Percentiles rank a stretch among this genome's conserved stretches.
These are phyloP conservation scores for Coemansia sp. DNA, from an alignment of 192 early-diverging fungal species.

Conservation along the genomic window DNA sequence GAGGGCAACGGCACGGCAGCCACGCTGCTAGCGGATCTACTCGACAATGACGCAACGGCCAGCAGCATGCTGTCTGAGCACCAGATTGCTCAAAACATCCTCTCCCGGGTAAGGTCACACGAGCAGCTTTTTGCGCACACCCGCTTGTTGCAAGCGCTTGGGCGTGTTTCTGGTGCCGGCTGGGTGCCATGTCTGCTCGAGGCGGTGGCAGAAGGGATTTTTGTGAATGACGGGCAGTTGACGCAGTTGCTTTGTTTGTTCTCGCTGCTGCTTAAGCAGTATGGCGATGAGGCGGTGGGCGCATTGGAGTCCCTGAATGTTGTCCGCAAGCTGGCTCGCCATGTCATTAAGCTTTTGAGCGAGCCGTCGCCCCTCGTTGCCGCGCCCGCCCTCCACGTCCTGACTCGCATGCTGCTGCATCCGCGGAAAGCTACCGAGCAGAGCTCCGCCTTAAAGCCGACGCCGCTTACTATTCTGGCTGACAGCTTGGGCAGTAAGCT, in stretches of 20 bases:
- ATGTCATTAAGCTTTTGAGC: conserved; percentile 37
- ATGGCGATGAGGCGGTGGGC: background rate
- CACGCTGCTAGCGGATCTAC: conserved; percentile 17
- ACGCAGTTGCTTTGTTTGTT: conserved; percentile 19
- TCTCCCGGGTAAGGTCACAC: too few relatives aligned
- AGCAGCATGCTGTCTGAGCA: background rate
- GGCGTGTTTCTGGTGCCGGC: too few relatives aligned
- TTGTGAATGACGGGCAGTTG: too few relatives aligned
- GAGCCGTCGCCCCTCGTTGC: conserved; percentile 21
- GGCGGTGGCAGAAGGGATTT: too few relatives aligned
- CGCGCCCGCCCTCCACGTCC: conserved; percentile 33
- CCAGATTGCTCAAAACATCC: too few relatives aligned
- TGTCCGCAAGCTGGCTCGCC: conserved; percentile 21
- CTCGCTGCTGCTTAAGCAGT: conserved; percentile 24
- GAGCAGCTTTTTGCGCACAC: too few relatives aligned
- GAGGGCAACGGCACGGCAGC: conserved; percentile 8
- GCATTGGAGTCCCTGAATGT: background rate
- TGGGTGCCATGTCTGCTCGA: too few relatives aligned
- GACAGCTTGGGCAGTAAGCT: conserved; percentile 30
- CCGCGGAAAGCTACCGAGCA: background rate
- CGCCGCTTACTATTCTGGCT: conserved; percentile 16
- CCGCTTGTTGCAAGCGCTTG: too few relatives aligned
- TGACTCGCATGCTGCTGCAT: conserved; percentile 30
- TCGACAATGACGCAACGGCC: conserved; percentile 11
- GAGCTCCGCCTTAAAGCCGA: background rate